Percentiles rank a stretch among this genome's conserved stretches.
Evolutionary conservation across 495 filamentous ascomycete species (phyloP).

Genomic region (Podospora tetraspora): DNA sequence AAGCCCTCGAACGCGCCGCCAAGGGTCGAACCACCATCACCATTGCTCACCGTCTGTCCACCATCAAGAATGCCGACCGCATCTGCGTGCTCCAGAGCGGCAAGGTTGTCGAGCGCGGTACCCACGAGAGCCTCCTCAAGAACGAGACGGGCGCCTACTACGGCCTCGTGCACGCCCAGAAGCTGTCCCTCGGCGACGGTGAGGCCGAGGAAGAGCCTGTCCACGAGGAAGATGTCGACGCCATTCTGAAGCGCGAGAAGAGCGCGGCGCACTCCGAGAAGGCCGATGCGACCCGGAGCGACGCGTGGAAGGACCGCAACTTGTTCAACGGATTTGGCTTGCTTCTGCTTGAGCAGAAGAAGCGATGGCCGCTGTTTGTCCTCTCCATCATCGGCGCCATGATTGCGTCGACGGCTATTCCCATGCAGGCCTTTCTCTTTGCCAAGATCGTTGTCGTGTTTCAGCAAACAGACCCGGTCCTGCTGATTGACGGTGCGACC

Average conservation of each 20-base stretch:
- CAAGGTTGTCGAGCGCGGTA: constrained; percentile 59
- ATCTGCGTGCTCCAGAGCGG: constrained; percentile 64
- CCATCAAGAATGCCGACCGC: constrained; percentile 64
- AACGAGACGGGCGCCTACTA: constrained; percentile 49
- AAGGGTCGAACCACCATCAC: constrained; percentile 70
- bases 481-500: constrained; percentile 26
- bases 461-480: constrained; percentile 9
- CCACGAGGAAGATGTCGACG: constrained; percentile 38
- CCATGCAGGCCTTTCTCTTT: constrained; percentile 43
- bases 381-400: constrained; percentile 36
- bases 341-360: constrained; percentile 41
- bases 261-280: constrained; percentile 38
- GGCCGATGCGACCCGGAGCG: constrained; percentile 28
- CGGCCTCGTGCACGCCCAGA: constrained; percentile 49
- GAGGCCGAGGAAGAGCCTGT: constrained; percentile 18
- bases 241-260: constrained; percentile 43
- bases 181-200: constrained; percentile 38
- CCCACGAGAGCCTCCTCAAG: constrained; percentile 58
- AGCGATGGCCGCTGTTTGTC: constrained; percentile 33
- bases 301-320: constrained; percentile 32
- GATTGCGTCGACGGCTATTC: constrained; percentile 34
- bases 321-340: constrained; percentile 44
- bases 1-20: constrained; percentile 60
- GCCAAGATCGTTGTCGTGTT: constrained; percentile 41
- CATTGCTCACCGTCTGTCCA: constrained; percentile 67